A percentile compares a stretch with the other conserved stretches of the same genome.
Evolutionary conservation across 2,329 filamentous ascomycete species (phyloP).

Genomic region (Nectriaceae sp.): DNA sequence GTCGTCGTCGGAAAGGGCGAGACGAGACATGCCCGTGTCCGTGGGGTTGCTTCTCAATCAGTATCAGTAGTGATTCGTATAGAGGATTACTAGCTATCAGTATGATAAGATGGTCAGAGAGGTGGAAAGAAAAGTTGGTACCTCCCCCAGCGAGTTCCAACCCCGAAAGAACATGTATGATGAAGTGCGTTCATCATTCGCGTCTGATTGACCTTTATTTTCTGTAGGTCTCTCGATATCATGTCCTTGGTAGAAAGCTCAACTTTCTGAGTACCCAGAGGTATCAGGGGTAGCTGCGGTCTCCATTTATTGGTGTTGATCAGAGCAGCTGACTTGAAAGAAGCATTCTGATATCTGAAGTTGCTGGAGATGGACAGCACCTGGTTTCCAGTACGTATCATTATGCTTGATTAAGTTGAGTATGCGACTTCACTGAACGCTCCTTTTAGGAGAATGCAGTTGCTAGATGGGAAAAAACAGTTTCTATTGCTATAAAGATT

Average conservation of each 20-base stretch:
- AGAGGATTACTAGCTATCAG: no score
- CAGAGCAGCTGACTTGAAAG: no score
- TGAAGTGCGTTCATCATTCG: conserved; percentile 26
- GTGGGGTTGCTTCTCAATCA: conserved; percentile 22
- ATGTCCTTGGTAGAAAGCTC: conserved; percentile 24
- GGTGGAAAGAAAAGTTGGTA: not conserved
- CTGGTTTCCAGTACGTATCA: no score
- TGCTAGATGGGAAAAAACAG: no score
- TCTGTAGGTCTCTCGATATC: conserved; percentile 16
- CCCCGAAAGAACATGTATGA: conserved; percentile 22
- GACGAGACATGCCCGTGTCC: conserved; percentile 77
- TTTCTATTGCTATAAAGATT: no score
- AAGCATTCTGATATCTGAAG: no score
- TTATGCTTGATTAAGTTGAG: no score
- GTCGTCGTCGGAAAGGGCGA: conserved; percentile 74
- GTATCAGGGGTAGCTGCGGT: not conserved
- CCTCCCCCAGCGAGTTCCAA: conserved; percentile 24
- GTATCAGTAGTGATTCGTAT: not conserved
- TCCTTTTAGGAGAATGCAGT: no score
- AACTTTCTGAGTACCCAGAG: conserved; percentile 3
- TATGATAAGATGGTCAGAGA: not conserved
- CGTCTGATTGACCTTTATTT: conserved; percentile 18
- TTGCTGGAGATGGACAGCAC: no score
- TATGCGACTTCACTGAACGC: no score
- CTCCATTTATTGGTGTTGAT: no score